phyloP scores from a whole-genome alignment of 805 yeast genomes.

The Komagataella kurtzmanii region DNA sequence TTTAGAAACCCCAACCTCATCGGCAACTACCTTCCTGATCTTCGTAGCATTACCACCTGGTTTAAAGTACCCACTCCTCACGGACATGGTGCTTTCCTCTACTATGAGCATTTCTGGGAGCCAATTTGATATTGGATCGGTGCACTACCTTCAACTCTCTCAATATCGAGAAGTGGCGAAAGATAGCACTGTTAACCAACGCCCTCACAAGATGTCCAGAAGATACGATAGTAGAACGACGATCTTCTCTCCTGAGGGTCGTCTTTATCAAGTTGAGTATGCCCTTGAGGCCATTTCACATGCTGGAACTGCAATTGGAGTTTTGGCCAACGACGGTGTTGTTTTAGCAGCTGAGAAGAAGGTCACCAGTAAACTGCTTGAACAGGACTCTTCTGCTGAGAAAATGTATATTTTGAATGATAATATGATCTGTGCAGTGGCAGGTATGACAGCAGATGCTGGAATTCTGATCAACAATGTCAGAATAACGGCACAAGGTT shows the following conservation, averaged over 20 bases:
- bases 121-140: neutral
- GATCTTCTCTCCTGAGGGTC: constrained; percentile 96
- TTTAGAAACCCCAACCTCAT: constrained; percentile 1
- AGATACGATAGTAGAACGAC: constrained; percentile 99
- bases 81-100: neutral
- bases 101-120: neutral
- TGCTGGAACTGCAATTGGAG: constrained; percentile 76
- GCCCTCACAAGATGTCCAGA: constrained; percentile 49
- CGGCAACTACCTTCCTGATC: neutral
- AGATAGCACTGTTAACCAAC: neutral
- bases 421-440: constrained; percentile 83
- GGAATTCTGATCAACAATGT: constrained; percentile 79
- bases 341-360: constrained; percentile 95
- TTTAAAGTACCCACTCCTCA: constrained; percentile 12
- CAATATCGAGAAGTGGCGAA: neutral
- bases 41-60: constrained; percentile 10
- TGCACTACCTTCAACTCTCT: neutral
- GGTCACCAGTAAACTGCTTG: constrained; percentile 83
- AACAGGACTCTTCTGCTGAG: constrained; percentile 88
- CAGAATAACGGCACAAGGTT: constrained; percentile 72
- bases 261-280: constrained; percentile 93
- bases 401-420: constrained; percentile 81
- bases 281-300: constrained; percentile 85
- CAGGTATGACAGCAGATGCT: constrained; percentile 97
- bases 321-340: constrained; percentile 71